Evolutionary conservation across 768 basidiomycete genomes (phyloP).

Genomic region (Mycena rosella): DNA sequence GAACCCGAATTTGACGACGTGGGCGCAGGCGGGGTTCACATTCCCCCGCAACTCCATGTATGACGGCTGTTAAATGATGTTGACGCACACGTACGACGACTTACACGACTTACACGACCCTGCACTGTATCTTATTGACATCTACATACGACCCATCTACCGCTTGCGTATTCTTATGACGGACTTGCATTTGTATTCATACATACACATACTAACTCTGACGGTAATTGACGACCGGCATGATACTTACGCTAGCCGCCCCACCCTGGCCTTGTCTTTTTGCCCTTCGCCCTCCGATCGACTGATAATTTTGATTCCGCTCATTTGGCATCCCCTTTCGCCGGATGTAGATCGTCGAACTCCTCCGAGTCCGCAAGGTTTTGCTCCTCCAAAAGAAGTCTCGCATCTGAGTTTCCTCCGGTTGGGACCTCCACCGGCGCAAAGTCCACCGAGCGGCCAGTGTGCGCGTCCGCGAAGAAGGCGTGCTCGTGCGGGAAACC

Average conservation of each 20-base stretch:
- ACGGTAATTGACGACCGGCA: conserved; percentile 8
- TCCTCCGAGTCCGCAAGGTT: no score
- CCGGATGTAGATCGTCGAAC: no score
- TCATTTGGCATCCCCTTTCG: no score
- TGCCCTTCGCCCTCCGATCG: no score
- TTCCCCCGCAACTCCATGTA: conserved; percentile 66
- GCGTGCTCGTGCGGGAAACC: no score
- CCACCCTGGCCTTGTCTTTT: no score
- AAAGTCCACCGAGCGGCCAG: no score
- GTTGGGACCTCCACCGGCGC: no score
- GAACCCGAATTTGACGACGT: conserved; percentile 89
- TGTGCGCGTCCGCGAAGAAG: no score
- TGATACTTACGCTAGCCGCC: neutral
- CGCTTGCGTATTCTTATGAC: conserved; percentile 13
- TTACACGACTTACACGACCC: neutral
- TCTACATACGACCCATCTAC: neutral
- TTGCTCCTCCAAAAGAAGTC: no score
- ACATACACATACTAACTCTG: conserved; percentile 13
- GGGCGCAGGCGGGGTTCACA: conserved; percentile 79
- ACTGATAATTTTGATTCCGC: no score
- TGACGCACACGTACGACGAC: neutral
- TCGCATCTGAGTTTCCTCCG: no score
- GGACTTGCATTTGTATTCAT: conserved; percentile 21
- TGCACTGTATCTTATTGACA: conserved; percentile 15
- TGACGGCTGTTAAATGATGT: conserved; percentile 35